Base-by-base conservation (phyloP, 768 basidiomycete genomes). In the Lactifluus hygrophoroides region DNA sequence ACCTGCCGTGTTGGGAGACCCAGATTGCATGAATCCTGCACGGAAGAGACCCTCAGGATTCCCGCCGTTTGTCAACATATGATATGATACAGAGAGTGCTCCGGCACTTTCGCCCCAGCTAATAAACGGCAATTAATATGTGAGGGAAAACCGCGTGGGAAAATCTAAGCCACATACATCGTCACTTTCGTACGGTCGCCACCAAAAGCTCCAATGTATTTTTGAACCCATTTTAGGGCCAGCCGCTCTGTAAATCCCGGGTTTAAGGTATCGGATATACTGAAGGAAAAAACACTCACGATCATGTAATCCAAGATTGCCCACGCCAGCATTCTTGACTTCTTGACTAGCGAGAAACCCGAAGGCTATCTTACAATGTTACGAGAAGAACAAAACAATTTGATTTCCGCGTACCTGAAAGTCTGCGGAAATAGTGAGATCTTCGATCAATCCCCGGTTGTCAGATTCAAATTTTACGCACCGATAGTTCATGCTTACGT, bases 251-350 rank as follows among this genome's bases (percentile, higher is more conserved):
- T 56, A 21, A 58, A 25, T 30, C 37, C 27, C 17, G 27, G 13
- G 40, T 21, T 6, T 38, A n/a, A 7, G n/a, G 19, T 1, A 16
- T 19, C 6, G 16, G 13, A 7, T 16, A 45, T 44, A 48, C 35
- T 25, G 44, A 21, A 30, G 35, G 5, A 3, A 42, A 3, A 37
- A n/a, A 27, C 1, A 70, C 79, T 67, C 63, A 80, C 80, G 80
- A 70, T 87, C 84, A 57, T 77, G 77, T 16, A 88, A 69, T 16
- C 85, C 86, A 19, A 85, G 73, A 66, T 86, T 87, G 1, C 79
- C 80, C 3, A 80, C 72, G 0, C 77, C 76, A 3, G 79, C 81
- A 10, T 69, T 73, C 47, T 75, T 76, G 3, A 81, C 76, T 71
- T 82, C 80, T 62, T 76, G 68, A 38, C 79, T 70, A 1, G 75